These are phyloP conservation scores for Theobroma cacao DNA, from an alignment of 345 rosid genomes.

Conservation along the genomic window DNA sequence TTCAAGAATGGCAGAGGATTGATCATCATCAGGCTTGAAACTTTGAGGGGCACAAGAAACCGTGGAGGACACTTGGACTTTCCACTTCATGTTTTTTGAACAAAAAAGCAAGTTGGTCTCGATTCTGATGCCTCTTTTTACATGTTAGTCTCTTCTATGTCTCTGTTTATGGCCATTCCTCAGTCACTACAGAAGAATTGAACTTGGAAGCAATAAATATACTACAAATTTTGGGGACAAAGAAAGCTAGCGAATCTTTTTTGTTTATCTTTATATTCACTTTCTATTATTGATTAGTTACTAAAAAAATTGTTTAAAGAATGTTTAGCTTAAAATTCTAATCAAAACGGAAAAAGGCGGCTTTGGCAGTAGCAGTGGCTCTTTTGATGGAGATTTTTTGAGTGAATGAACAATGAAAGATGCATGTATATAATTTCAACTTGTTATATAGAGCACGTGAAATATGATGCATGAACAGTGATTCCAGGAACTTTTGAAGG, in stretches of 20 bases:
- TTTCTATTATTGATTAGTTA: neutral
- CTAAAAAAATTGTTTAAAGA: neutral
- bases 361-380: neutral
- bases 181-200: neutral
- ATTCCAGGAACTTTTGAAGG: neutral
- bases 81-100: neutral
- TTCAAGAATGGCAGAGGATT: neutral
- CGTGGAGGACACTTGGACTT: neutral
- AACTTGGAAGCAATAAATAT: neutral
- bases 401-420: neutral
- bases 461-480: conserved; percentile 27
- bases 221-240: neutral
- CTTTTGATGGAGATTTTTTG: neutral
- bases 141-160: neutral
- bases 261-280: neutral
- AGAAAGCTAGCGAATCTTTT: neutral
- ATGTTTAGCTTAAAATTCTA: neutral
- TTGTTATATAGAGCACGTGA: neutral
- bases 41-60: conserved; percentile 9
- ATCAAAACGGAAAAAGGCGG: neutral
- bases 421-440: neutral
- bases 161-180: conserved; percentile 10
- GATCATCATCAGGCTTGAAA: neutral
- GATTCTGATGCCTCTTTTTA: neutral
- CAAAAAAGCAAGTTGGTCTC: neutral